Evolutionary conservation across 495 filamentous ascomycete genomes (phyloP).

Genomic region (Cercophora sp.): DNA sequence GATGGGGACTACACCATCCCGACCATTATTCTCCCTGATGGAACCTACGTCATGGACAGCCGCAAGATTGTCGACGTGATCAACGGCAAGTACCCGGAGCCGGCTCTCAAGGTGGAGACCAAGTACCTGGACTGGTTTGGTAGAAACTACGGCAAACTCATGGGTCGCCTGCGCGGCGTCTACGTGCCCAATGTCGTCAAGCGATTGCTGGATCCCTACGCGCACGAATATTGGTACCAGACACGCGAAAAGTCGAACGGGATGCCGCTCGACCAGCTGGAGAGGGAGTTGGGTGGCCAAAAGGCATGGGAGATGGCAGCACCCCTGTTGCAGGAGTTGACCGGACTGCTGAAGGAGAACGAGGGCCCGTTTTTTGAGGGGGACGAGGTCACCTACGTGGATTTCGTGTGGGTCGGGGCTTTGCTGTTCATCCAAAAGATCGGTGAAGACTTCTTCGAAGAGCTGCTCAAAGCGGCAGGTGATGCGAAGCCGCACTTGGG

Average conservation of each 20-base stretch:
- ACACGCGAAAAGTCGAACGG: slow-evolving; percentile 39
- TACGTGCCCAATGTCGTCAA: slow-evolving; percentile 34
- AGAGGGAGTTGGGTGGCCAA: slow-evolving; percentile 33
- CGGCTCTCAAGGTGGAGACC: slow-evolving; percentile 49
- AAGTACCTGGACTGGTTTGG: slow-evolving; percentile 35
- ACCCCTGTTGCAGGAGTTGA: slow-evolving; percentile 36
- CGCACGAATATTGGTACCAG: slow-evolving; percentile 41
- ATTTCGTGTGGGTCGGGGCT: slow-evolving; percentile 40
- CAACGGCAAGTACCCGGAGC: slow-evolving; percentile 50
- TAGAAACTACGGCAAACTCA: slow-evolving; percentile 11
- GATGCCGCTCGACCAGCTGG: slow-evolving; percentile 40
- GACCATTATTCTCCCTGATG: slow-evolving; percentile 47
- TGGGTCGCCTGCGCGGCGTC: slow-evolving; percentile 20
- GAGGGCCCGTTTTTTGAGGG: slow-evolving; percentile 49
- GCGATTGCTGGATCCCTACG: slow-evolving; percentile 36
- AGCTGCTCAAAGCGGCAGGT: slow-evolving; percentile 33
- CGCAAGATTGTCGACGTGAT: slow-evolving; percentile 48
- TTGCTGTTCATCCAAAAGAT: slow-evolving; percentile 31
- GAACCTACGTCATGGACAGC: slow-evolving; percentile 55
- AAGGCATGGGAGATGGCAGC: slow-evolving; percentile 34
- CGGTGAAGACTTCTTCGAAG: slow-evolving; percentile 30
- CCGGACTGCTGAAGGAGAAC: slow-evolving; percentile 46
- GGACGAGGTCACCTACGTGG: slow-evolving; percentile 33
- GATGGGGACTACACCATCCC: slow-evolving; percentile 49
- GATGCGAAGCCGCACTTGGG: slow-evolving; percentile 29